Evolutionary conservation across 768 basidiomycete species (phyloP).

Genomic region (Clitopilus hobsonii): DNA sequence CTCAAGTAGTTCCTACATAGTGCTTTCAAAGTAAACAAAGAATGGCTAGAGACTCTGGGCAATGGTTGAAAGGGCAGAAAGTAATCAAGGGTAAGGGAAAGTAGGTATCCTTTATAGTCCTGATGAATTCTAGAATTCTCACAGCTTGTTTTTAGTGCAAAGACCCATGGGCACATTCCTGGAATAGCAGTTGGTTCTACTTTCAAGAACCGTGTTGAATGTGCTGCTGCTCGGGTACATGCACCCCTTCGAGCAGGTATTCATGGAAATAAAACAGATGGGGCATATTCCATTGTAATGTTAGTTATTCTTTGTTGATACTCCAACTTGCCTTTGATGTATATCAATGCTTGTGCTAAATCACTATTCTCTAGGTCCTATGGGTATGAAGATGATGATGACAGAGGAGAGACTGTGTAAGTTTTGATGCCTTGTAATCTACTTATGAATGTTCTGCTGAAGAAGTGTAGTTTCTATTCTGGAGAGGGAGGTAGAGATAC

Average conservation of each 20-base stretch:
- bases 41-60: no score
- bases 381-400: slow-evolving; percentile 37
- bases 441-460: neutral
- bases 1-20: neutral
- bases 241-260: slow-evolving; percentile 30
- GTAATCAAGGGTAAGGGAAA: neutral
- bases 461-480: slow-evolving; percentile 14
- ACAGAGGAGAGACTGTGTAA: slow-evolving; percentile 31
- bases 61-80: neutral
- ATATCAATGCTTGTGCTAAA: neutral
- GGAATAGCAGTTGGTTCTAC: slow-evolving; percentile 13
- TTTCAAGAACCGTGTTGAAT: slow-evolving; percentile 16
- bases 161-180: slow-evolving; percentile 24
- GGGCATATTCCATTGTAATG: slow-evolving; percentile 37
- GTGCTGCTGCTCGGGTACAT: slow-evolving; percentile 27
- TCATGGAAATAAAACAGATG: slow-evolving; percentile 22
- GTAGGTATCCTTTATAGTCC: neutral
- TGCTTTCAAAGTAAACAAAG: no score
- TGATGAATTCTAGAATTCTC: neutral
- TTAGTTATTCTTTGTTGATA: slow-evolving; percentile 1
- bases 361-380: slow-evolving; percentile 17
- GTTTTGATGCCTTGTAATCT: slow-evolving; percentile 3
- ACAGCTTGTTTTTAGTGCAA: neutral
- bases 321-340: no score
- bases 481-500: slow-evolving; percentile 16